Evolutionary conservation across 345 rosid genomes (phyloP).

Genomic region (Eucalyptus cloeziana): DNA sequence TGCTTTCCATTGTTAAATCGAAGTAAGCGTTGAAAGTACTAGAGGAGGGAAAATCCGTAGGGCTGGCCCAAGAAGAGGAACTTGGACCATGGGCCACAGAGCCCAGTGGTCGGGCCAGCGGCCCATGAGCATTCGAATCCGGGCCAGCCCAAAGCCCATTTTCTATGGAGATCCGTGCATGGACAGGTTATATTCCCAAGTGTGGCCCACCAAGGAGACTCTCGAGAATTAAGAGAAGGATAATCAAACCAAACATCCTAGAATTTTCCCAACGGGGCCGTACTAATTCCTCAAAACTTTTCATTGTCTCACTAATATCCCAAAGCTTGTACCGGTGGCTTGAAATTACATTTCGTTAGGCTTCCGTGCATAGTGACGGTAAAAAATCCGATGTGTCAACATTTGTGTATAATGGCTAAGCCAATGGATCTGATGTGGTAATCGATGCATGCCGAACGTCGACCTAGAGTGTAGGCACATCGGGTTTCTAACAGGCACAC

Average conservation of each 20-base stretch:
- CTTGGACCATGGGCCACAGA: background rate
- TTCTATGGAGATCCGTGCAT: background rate
- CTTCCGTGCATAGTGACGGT: background rate
- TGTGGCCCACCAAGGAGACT: background rate
- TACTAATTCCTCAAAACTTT: background rate
- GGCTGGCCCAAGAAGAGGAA: background rate
- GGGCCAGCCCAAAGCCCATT: background rate
- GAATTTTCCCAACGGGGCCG: no score
- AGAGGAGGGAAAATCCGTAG: background rate
- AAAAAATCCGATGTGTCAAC: background rate
- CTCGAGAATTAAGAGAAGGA: background rate
- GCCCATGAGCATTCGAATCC: background rate
- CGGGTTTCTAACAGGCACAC: accelerated
- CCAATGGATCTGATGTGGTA: accelerated
- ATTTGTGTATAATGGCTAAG: background rate
- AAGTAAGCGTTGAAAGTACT: background rate
- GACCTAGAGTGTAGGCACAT: background rate
- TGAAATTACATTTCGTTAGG: background rate
- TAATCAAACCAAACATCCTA: background rate
- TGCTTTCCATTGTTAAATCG: background rate
- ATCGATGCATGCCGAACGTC: background rate
- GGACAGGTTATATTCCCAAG: background rate
- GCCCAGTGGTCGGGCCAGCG: background rate
- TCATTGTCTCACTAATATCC: background rate
- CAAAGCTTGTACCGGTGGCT: background rate